Percentiles rank a stretch among this genome's conserved stretches.
phyloP scores from a whole-genome alignment of 1,284 basidiomycete genomes.

The Cutaneotrichosporon curvatum region DNA sequence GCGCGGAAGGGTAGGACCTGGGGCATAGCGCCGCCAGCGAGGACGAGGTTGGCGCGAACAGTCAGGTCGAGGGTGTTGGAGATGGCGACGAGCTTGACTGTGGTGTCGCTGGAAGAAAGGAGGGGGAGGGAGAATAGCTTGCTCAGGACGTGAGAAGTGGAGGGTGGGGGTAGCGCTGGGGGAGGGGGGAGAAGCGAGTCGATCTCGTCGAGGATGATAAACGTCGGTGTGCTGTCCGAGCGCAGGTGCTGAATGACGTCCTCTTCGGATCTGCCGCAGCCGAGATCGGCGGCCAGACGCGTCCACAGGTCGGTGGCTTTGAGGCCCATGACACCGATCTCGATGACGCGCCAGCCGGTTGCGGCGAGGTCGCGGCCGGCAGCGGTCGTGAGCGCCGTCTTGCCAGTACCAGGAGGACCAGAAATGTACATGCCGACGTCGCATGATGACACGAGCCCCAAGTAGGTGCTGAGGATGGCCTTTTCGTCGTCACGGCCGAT shows the following conservation, averaged over 20 bases:
- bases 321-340: slow-evolving; percentile 44
- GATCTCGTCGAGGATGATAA: slow-evolving; percentile 46
- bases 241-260: slow-evolving; percentile 25
- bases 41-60: slow-evolving; percentile 38
- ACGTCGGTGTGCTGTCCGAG: slow-evolving; percentile 14
- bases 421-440: slow-evolving; percentile 44
- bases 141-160: slow-evolving; percentile 39
- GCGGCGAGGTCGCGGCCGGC: slow-evolving; percentile 25
- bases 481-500: slow-evolving; percentile 43
- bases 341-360: slow-evolving; percentile 36
- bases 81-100: slow-evolving; percentile 44
- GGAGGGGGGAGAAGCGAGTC: slow-evolving; percentile 44
- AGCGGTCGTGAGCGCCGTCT: slow-evolving; percentile 44
- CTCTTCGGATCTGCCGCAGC: slow-evolving; percentile 30
- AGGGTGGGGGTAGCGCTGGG: slow-evolving; percentile 27
- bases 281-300: slow-evolving; percentile 28
- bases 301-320: slow-evolving; percentile 36
- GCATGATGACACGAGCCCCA: slow-evolving; percentile 19
- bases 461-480: slow-evolving; percentile 27
- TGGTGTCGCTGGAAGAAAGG: slow-evolving; percentile 15
- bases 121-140: slow-evolving; percentile 42
- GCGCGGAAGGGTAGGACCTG: slow-evolving; percentile 42
- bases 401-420: slow-evolving; percentile 47
- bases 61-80: slow-evolving; percentile 47
- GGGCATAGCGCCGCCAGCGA: slow-evolving; percentile 34